Conservation (phyloP, 345 rosid genomes). For the Citrus sinensis region DNA sequence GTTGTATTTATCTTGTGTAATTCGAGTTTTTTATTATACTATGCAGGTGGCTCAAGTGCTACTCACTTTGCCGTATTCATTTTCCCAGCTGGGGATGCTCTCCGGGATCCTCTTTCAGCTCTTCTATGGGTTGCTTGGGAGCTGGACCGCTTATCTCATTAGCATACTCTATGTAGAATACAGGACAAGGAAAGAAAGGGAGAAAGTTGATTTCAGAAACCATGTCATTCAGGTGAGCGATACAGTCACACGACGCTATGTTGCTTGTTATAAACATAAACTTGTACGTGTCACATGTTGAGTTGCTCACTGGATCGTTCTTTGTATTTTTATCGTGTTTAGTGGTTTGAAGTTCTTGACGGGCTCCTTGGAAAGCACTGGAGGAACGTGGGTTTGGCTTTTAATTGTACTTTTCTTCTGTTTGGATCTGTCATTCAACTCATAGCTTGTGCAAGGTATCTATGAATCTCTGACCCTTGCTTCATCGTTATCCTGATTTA, state of each 20-base stretch:
- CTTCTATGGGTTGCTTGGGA: constrained; percentile 85
- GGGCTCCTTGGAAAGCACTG: constrained; percentile 95
- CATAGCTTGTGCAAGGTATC: constrained; percentile 98
- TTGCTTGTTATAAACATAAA: too few species aligned
- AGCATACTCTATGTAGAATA: constrained; percentile 93
- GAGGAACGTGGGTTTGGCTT: constrained; percentile 99
- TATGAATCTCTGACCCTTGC: neutral
- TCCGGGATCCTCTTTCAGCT: constrained; percentile 95
- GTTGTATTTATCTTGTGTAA: neutral
- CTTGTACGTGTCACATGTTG: neutral
- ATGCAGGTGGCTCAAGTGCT: constrained; percentile 98
- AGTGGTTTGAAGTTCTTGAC: constrained; percentile 99
- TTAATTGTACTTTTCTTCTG: constrained; percentile 97
- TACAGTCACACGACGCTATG: neutral
- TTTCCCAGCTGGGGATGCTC: constrained; percentile 96
- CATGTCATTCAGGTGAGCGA: constrained; percentile 85
- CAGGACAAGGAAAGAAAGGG: constrained; percentile 94
- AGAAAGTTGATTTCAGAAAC: constrained; percentile 94
- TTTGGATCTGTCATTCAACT: constrained; percentile 99
- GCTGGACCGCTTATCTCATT: constrained; percentile 98
- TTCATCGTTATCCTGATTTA: constrained; percentile 2
- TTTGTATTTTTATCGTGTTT: neutral
- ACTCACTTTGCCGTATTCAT: constrained; percentile 94
- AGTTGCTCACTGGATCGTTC: neutral
- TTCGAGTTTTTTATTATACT: neutral